Evolutionary conservation across 768 basidiomycete species (phyloP).

Genomic region (Gautieria morchelliformis): DNA sequence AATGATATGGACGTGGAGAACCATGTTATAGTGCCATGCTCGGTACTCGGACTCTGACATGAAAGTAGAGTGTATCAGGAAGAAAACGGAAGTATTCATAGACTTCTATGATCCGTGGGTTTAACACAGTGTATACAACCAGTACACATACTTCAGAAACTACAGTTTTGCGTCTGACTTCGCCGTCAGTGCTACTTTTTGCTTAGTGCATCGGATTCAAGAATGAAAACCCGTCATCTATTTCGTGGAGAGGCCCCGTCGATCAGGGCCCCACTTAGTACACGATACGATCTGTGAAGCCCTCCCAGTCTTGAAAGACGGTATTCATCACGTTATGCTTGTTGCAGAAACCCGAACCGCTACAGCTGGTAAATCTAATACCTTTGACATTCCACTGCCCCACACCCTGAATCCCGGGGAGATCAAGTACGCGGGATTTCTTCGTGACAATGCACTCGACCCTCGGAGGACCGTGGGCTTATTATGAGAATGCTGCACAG

Average conservation of each 20-base stretch:
- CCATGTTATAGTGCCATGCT: no score
- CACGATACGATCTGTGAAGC: slow-evolving; percentile 44
- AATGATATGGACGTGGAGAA: no score
- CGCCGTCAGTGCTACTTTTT: slow-evolving; percentile 70
- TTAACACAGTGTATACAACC: no score
- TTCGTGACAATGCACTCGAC: slow-evolving; percentile 18
- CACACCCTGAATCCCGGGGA: slow-evolving; percentile 29
- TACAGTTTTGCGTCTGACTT: neutral
- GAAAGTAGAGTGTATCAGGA: no score
- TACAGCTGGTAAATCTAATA: slow-evolving; percentile 63
- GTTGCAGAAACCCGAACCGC: slow-evolving; percentile 71
- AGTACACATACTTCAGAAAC: neutral
- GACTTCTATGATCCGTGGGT: no score
- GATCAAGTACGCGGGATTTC: slow-evolving; percentile 48
- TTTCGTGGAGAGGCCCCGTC: slow-evolving; percentile 66
- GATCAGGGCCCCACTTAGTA: slow-evolving; percentile 69
- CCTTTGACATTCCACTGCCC: slow-evolving; percentile 38
- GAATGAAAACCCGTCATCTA: slow-evolving; percentile 62
- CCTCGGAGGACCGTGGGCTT: neutral
- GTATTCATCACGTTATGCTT: slow-evolving; percentile 67
- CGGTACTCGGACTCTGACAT: no score
- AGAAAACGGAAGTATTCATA: no score
- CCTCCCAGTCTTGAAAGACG: slow-evolving; percentile 42
- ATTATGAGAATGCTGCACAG: slow-evolving; percentile 7
- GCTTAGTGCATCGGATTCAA: slow-evolving; percentile 47